Percentiles rank a stretch among this genome's conserved stretches.
phyloP scores from a whole-genome alignment of 2,329 filamentous ascomycete species.

The Ophiostoma fasciatum region DNA sequence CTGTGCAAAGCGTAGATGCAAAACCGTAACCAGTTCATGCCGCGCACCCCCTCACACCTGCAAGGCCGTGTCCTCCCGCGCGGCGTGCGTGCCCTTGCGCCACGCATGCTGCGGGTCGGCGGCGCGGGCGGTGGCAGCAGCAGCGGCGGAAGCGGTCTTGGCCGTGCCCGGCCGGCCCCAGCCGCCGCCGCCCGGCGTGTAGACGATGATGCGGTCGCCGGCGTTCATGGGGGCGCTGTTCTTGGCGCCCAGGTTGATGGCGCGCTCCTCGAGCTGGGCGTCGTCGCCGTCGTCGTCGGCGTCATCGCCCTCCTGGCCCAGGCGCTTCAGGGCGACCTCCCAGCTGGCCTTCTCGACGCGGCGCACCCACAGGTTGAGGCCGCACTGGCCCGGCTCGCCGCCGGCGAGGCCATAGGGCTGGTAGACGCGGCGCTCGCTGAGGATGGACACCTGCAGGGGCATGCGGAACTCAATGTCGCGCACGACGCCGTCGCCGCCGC shows the following conservation, averaged over 20 bases:
- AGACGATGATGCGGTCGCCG: slow-evolving; percentile 64
- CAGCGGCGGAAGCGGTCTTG: too few species aligned
- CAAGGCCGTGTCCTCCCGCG: slow-evolving; percentile 42
- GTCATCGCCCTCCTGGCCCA: slow-evolving; percentile 18
- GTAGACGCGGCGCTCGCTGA: slow-evolving; percentile 63
- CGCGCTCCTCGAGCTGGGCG: slow-evolving; percentile 39
- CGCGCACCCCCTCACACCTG: slow-evolving; percentile 32
- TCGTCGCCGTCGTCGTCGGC: slow-evolving; percentile 15
- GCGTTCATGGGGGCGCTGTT: slow-evolving; percentile 64
- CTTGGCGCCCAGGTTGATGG: slow-evolving; percentile 63
- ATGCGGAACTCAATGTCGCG: slow-evolving; percentile 71
- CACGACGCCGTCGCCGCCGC: slow-evolving; percentile 62
- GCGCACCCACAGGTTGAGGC: slow-evolving; percentile 77
- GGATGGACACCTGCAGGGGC: slow-evolving; percentile 62
- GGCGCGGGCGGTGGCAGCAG: slow-evolving; percentile 25
- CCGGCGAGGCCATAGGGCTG: slow-evolving; percentile 73
- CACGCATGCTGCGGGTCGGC: slow-evolving; percentile 40
- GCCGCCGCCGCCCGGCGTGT: slow-evolving; percentile 65
- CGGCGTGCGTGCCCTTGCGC: slow-evolving; percentile 41
- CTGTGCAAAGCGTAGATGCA: too few species aligned
- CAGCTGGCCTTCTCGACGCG: slow-evolving; percentile 46
- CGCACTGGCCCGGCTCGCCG: slow-evolving; percentile 63
- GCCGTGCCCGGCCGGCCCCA: slow-evolving; percentile 51
- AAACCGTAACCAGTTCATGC: too few species aligned
- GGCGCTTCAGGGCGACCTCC: slow-evolving; percentile 26